A percentile compares a stretch with the other conserved stretches of the same genome.
phyloP scores from a whole-genome alignment of 768 basidiomycete genomes.

The Clavulina sp. region DNA sequence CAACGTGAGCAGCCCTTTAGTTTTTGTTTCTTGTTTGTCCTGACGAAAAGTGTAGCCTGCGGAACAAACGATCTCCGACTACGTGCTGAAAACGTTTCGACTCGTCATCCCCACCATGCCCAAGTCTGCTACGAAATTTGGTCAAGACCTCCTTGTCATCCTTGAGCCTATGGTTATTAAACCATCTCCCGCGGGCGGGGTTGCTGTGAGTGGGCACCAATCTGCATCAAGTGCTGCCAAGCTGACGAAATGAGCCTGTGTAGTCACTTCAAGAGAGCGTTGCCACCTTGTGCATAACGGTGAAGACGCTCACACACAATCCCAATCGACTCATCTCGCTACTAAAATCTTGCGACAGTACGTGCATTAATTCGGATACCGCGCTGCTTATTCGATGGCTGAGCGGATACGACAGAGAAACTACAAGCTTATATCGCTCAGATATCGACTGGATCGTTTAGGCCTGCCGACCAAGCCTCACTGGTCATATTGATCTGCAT shows the following conservation, averaged over 20 bases:
- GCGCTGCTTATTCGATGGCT: background rate
- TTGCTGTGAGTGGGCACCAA: constrained; percentile 31
- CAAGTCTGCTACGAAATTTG: constrained; percentile 76
- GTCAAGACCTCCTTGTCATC: constrained; percentile 59
- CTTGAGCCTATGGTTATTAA: constrained; percentile 87
- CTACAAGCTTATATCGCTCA: background rate
- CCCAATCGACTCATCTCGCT: constrained; percentile 60
- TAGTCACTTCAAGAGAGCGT: constrained; percentile 83
- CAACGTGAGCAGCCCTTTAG: constrained; percentile 33
- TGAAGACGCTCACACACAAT: constrained; percentile 75
- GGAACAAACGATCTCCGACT: constrained; percentile 70
- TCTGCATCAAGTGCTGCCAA: background rate
- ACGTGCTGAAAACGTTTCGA: constrained; percentile 76
- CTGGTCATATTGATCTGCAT: constrained; percentile 61
- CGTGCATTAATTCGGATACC: too few relatives aligned
- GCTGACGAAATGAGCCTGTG: background rate
- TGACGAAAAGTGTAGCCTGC: constrained; percentile 35
- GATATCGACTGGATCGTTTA: background rate
- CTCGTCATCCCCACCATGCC: constrained; percentile 76
- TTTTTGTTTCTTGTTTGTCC: background rate
- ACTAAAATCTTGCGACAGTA: constrained; percentile 73
- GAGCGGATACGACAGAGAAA: background rate
- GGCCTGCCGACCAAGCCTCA: background rate
- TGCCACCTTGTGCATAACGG: constrained; percentile 77
- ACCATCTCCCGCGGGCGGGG: constrained; percentile 48